These are phyloP conservation scores for Capronia americana DNA, from an alignment of 2,329 filamentous ascomycete genomes.

Conservation along the genomic window DNA sequence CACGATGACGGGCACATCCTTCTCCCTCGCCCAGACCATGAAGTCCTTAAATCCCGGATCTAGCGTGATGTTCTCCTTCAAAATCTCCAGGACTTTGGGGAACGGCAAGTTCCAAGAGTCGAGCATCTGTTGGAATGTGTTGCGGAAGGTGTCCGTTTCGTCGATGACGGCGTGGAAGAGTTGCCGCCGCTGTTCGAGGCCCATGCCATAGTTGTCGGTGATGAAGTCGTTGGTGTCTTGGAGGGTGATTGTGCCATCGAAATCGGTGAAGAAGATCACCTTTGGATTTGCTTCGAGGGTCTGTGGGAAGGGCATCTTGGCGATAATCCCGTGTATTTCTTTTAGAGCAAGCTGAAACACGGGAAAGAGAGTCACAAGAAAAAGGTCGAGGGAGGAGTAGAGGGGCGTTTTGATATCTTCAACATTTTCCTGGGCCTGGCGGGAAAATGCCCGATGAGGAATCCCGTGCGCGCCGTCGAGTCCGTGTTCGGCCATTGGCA, in stretches of 20 bases:
- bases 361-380: background rate
- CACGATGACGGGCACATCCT: constrained; percentile 91
- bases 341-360: background rate
- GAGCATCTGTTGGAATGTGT: constrained; percentile 90
- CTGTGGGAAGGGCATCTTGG: constrained; percentile 38
- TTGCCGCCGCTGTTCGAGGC: constrained; percentile 70
- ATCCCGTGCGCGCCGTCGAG: constrained; percentile 10
- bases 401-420: background rate
- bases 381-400: background rate
- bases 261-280: constrained; percentile 98
- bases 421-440: constrained; percentile 7
- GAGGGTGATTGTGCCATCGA: constrained; percentile 92
- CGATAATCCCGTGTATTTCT: background rate
- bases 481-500: background rate
- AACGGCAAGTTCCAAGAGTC: constrained; percentile 82
- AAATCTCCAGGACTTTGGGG: constrained; percentile 77
- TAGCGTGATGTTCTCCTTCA: constrained; percentile 82
- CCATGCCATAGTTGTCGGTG: constrained; percentile 92
- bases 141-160: constrained; percentile 57
- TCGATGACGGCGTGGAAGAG: constrained; percentile 79
- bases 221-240: constrained; percentile 72
- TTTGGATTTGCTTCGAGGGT: constrained; percentile 67
- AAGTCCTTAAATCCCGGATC: constrained; percentile 90
- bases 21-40: constrained; percentile 77
- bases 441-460: constrained; percentile 17